Evolutionary conservation across 2,329 filamentous ascomycete genomes (phyloP).

Genomic region (Lasiodiplodia sp.): DNA sequence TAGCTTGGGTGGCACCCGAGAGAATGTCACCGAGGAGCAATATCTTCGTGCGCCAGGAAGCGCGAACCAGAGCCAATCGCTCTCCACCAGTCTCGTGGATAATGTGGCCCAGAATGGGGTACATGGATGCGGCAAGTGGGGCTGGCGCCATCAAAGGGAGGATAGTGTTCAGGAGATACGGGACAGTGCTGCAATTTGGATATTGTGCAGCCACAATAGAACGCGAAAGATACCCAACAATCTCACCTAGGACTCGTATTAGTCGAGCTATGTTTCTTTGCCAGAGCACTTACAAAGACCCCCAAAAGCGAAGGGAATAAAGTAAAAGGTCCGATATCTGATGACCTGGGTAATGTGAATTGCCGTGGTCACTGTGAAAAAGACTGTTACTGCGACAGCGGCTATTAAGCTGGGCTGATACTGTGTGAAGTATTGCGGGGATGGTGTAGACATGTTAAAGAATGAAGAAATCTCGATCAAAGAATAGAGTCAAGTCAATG

Average conservation of each 20-base stretch:
- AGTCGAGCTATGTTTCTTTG: not conserved
- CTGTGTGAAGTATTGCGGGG: not conserved
- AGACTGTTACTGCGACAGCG: constrained; percentile 51
- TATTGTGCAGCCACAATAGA: constrained; percentile 43
- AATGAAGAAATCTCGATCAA: too few relatives aligned
- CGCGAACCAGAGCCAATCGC: constrained; percentile 43
- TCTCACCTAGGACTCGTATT: constrained; percentile 52
- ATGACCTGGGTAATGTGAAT: constrained; percentile 50
- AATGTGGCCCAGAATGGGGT: constrained; percentile 53
- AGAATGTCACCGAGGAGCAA: constrained; percentile 53
- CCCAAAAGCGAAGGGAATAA: constrained; percentile 60
- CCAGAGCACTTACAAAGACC: constrained; percentile 52
- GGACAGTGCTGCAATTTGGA: constrained; percentile 39
- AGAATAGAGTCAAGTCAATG: too few relatives aligned
- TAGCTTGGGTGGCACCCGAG: constrained; percentile 50
- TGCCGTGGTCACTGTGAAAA: constrained; percentile 40
- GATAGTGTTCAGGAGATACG: constrained; percentile 54
- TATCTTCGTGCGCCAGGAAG: constrained; percentile 48
- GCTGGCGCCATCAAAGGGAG: constrained; percentile 56
- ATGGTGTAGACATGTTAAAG: too few relatives aligned
- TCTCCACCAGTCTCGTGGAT: constrained; percentile 46
- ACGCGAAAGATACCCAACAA: constrained; percentile 59
- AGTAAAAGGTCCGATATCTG: constrained; percentile 56
- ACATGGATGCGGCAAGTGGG: constrained; percentile 55
- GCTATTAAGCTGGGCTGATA: constrained; percentile 57